Evolutionary conservation across 805 yeast genomes (phyloP).

Genomic region (Kluyveromyces wickerhamii): DNA sequence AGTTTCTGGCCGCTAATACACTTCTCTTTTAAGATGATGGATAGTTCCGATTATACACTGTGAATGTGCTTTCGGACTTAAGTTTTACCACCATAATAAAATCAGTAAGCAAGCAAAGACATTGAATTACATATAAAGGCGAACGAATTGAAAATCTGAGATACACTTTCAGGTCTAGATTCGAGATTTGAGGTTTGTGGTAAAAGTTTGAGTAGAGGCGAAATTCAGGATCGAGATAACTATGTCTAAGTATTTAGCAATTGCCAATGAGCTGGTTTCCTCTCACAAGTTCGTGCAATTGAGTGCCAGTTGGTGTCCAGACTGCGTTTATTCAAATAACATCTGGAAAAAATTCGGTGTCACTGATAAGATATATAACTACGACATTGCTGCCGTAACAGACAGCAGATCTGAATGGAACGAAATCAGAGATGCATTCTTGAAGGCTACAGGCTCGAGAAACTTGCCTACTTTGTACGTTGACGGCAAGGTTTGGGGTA

Average conservation of each 20-base stretch:
- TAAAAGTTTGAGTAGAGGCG: too few species aligned
- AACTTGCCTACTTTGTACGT: slow-evolving; percentile 29
- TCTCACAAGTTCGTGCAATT: slow-evolving; percentile 46
- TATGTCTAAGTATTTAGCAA: slow-evolving; percentile 23
- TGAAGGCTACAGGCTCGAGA: slow-evolving; percentile 25
- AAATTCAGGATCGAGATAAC: too few species aligned
- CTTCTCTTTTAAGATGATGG: too few species aligned
- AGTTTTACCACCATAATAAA: too few species aligned
- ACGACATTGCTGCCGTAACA: slow-evolving; percentile 37
- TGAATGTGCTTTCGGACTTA: too few species aligned
- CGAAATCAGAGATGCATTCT: slow-evolving; percentile 28
- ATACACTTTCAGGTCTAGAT: too few species aligned
- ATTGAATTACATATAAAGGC: too few species aligned
- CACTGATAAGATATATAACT: slow-evolving; percentile 39
- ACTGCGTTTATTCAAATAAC: slow-evolving; percentile 55
- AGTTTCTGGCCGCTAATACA: too few species aligned
- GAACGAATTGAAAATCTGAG: too few species aligned
- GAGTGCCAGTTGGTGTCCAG: slow-evolving; percentile 74
- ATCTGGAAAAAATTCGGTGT: slow-evolving; percentile 50
- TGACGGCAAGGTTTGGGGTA: slow-evolving; percentile 29
- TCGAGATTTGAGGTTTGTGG: too few species aligned
- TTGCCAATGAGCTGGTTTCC: slow-evolving; percentile 41
- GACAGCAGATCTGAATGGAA: slow-evolving; percentile 19
- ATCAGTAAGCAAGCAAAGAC: too few species aligned
- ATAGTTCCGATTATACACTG: too few species aligned